These are phyloP conservation scores for Monosporascus ibericus DNA, from an alignment of 2,329 filamentous ascomycete species.

Conservation along the genomic window DNA sequence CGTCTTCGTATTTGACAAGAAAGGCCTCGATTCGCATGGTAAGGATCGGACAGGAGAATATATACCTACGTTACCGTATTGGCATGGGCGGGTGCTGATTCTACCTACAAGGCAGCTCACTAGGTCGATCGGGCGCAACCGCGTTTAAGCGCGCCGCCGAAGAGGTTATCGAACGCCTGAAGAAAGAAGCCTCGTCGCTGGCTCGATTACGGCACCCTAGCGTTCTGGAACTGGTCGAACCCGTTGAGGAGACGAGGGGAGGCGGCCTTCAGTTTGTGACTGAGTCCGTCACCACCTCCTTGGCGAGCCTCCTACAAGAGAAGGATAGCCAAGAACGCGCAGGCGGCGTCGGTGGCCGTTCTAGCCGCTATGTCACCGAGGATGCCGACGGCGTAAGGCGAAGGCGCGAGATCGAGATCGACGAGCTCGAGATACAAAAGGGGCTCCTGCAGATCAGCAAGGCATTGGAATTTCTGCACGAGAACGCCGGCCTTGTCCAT, in stretches of 20 bases:
- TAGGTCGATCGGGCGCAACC: constrained; percentile 57
- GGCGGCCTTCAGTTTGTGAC: constrained; percentile 95
- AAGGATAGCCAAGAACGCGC: constrained; percentile 81
- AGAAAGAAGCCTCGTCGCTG: constrained; percentile 84
- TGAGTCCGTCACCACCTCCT: constrained; percentile 82
- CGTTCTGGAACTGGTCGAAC: constrained; percentile 86
- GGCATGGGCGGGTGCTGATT: background rate
- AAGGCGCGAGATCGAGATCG: constrained; percentile 81
- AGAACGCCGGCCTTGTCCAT: constrained; percentile 89
- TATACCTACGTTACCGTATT: background rate
- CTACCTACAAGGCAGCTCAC: constrained; percentile 36
- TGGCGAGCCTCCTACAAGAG: constrained; percentile 74
- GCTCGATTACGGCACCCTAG: constrained; percentile 86
- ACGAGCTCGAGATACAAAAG: constrained; percentile 97
- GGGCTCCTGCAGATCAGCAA: constrained; percentile 89
- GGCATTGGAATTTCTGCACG: constrained; percentile 89
- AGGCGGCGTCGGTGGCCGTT: constrained; percentile 61
- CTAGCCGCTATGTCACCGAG: constrained; percentile 76
- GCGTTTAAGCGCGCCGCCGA: constrained; percentile 77
- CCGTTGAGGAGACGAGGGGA: constrained; percentile 86
- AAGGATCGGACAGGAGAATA: background rate
- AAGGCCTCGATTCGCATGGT: constrained; percentile 66
- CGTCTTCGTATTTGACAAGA: constrained; percentile 91
- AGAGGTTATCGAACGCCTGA: constrained; percentile 84
- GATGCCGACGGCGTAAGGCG: constrained; percentile 67